These are phyloP conservation scores for Miamiensis avidus DNA, from an alignment of 169 alveolate species.

Conservation along the genomic window DNA sequence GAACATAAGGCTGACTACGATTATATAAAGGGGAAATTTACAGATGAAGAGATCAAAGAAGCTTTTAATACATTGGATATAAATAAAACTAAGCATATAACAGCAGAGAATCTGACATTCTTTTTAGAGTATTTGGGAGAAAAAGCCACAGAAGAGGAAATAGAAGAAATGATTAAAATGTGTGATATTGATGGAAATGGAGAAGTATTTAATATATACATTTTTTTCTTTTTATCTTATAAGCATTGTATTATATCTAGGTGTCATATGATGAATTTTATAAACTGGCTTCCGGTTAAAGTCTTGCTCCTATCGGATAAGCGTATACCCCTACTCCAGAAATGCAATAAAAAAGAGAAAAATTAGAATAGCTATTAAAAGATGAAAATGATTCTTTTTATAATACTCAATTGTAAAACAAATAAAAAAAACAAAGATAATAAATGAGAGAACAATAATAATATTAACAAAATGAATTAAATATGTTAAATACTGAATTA, in stretches of 20 bases:
- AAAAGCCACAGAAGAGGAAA: slow-evolving; percentile 73
- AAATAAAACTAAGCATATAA: slow-evolving; percentile 67
- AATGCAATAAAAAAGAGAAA: slow-evolving; percentile 38
- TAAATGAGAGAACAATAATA: background rate
- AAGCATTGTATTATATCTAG: slow-evolving; percentile 43
- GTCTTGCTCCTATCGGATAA: slow-evolving; percentile 71
- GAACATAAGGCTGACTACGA: slow-evolving; percentile 35
- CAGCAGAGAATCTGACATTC: slow-evolving; percentile 61
- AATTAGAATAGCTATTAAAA: slow-evolving; percentile 6
- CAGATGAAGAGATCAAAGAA: slow-evolving; percentile 70
- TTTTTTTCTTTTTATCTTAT: no score
- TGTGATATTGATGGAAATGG: slow-evolving; percentile 66
- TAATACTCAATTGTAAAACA: no score
- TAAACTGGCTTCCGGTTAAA: slow-evolving; percentile 74
- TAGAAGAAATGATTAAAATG: slow-evolving; percentile 81
- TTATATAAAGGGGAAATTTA: slow-evolving; percentile 45
- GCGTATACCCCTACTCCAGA: slow-evolving; percentile 74
- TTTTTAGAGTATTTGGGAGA: slow-evolving; percentile 76
- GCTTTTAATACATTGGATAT: slow-evolving; percentile 71
- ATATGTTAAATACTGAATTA: no score
- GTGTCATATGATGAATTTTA: slow-evolving; percentile 74
- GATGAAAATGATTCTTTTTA: background rate
- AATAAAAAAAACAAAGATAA: background rate
- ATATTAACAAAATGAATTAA: no score
- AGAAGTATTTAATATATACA: no score